Evolutionary conservation across 768 basidiomycete species (phyloP).

Genomic region (Podaxis mareebaensis): DNA sequence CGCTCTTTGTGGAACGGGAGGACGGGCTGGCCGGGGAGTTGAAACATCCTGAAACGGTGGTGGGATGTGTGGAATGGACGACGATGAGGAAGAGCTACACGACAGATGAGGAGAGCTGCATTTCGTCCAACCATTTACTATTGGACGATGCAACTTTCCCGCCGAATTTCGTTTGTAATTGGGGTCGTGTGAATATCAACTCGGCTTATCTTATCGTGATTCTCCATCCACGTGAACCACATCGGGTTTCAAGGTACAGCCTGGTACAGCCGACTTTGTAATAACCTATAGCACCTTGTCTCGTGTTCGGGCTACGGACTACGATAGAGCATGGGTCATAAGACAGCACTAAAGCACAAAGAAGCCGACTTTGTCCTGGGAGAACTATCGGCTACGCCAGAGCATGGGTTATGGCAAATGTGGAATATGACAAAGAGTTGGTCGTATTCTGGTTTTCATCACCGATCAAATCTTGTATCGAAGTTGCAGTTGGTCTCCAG

Average conservation of each 20-base stretch:
- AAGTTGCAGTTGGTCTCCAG: not conserved
- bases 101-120: not conserved
- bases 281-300: no score
- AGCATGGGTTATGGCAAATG: no score
- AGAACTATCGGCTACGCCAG: no score
- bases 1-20: conserved; percentile 5
- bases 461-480: no score
- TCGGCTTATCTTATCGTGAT: not conserved
- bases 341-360: no score
- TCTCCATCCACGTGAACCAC: not conserved
- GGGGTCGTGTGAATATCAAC: not conserved
- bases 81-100: not conserved
- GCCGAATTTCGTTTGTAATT: not conserved
- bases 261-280: no score
- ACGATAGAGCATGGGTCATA: no score
- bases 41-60: not conserved
- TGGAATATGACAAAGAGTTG: no score
- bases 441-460: no score
- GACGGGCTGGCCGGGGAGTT: not conserved
- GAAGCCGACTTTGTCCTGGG: no score
- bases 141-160: not conserved
- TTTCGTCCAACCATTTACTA: conserved; percentile 1
- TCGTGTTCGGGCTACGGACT: no score
- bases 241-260: not conserved
- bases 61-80: not conserved